Percentiles rank a stretch among this genome's conserved stretches.
phyloP scores from a whole-genome alignment of 2,329 filamentous ascomycete genomes.

The Aspergillus fructus region DNA sequence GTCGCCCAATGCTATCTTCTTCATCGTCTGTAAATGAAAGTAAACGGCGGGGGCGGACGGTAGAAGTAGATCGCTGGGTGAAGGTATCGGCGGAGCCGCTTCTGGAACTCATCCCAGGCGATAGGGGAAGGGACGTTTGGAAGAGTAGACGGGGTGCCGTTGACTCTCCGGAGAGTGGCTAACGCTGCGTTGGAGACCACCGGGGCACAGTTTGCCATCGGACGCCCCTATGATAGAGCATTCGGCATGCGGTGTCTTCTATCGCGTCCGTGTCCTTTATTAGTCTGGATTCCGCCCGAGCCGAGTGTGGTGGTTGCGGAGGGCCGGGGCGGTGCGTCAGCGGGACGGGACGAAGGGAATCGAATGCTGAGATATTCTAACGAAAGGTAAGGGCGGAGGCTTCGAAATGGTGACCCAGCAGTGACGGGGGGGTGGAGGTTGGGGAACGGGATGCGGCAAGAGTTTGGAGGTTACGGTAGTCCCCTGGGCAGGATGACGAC shows the following conservation, averaged over 20 bases:
- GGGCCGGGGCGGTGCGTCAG: not conserved
- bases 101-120: slow-evolving; percentile 44
- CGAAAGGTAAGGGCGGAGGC: not conserved
- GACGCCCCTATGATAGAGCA: slow-evolving; percentile 35
- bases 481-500: slow-evolving; percentile 18
- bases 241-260: slow-evolving; percentile 34
- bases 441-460: slow-evolving; percentile 14
- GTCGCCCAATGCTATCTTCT: slow-evolving; percentile 25
- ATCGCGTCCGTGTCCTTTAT: slow-evolving; percentile 25
- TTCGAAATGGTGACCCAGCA: not conserved
- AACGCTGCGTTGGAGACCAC: slow-evolving; percentile 26
- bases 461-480: not conserved
- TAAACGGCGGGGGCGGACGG: slow-evolving; percentile 45
- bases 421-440: slow-evolving; percentile 1
- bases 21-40: slow-evolving; percentile 44
- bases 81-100: slow-evolving; percentile 36
- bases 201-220: slow-evolving; percentile 37
- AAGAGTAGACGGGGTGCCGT: slow-evolving; percentile 20
- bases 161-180: slow-evolving; percentile 21
- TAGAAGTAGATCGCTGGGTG: slow-evolving; percentile 34
- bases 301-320: not conserved
- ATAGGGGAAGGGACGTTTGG: slow-evolving; percentile 16
- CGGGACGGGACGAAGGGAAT: not conserved
- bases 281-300: not conserved
- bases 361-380: not conserved